These are phyloP conservation scores for Flaveria robusta DNA, from an alignment of 129 eudicot species.

Conservation along the genomic window DNA sequence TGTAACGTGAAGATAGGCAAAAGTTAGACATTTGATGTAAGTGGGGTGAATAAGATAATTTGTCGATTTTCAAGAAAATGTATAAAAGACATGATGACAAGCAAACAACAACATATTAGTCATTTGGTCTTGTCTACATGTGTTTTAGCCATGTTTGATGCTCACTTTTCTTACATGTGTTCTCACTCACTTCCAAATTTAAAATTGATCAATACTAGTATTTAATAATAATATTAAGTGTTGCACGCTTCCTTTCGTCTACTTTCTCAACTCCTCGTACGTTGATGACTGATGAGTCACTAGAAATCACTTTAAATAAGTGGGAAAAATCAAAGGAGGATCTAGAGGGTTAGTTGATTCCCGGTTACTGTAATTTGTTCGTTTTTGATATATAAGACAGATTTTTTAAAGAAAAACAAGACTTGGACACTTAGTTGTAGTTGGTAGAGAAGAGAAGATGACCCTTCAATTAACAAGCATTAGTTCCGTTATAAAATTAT, in stretches of 20 bases:
- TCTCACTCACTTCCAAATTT: slow-evolving; percentile 25
- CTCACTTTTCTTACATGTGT: slow-evolving; percentile 29
- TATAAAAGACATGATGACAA: slow-evolving; percentile 28
- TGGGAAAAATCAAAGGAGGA: no score
- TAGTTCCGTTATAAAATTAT: not conserved
- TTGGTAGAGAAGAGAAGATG: no score
- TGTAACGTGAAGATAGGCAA: not conserved
- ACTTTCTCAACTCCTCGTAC: not conserved
- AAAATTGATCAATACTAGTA: not conserved
- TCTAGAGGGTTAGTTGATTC: no score
- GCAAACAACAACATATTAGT: slow-evolving; percentile 26
- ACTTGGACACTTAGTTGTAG: no score
- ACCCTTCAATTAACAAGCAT: no score
- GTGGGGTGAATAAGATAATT: slow-evolving; percentile 4
- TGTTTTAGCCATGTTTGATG: slow-evolving; percentile 39
- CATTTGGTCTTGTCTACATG: slow-evolving; percentile 36
- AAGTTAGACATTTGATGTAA: not conserved
- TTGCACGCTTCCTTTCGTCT: slow-evolving; percentile 1
- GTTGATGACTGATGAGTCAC: no score
- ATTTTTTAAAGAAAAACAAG: no score
- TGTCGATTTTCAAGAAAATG: slow-evolving; percentile 2
- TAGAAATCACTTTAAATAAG: not conserved
- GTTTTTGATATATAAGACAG: no score
- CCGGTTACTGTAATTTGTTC: no score
- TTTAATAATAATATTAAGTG: not conserved